A percentile compares a stretch with the other conserved stretches of the same genome.
These are phyloP conservation scores for Lichenothelia convexa DNA, from an alignment of 495 filamentous ascomycete species.

Conservation along the genomic window DNA sequence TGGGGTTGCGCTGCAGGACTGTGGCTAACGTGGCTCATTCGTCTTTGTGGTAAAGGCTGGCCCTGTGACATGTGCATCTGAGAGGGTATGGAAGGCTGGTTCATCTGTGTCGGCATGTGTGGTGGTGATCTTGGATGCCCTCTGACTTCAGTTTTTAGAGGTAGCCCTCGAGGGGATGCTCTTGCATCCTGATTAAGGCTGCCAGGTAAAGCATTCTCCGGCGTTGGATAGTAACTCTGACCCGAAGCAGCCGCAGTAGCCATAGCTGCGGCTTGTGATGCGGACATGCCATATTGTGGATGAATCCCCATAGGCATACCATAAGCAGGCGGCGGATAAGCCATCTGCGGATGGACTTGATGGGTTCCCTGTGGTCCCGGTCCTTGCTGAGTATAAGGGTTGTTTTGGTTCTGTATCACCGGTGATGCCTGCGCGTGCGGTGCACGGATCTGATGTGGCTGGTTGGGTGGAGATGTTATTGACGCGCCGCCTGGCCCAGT, in stretches of 20 bases:
- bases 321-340: conserved; percentile 36
- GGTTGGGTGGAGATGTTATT: conserved; percentile 1
- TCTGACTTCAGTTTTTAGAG: conserved; percentile 34
- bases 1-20: conserved; percentile 42
- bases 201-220: conserved; percentile 32
- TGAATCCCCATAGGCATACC: conserved; percentile 40
- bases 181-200: conserved; percentile 24
- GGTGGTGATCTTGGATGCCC: conserved; percentile 39
- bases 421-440: background rate
- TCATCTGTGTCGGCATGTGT: conserved; percentile 30
- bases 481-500: background rate
- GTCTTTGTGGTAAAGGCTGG: conserved; percentile 24
- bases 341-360: conserved; percentile 21
- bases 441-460: background rate
- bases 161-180: conserved; percentile 37
- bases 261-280: conserved; percentile 48
- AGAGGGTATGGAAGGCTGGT: conserved; percentile 12
- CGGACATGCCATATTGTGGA: conserved; percentile 34
- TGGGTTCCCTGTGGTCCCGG: background rate
- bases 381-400: background rate
- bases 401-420: background rate
- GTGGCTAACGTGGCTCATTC: conserved; percentile 42
- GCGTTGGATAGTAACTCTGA: conserved; percentile 34
- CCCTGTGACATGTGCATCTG: conserved; percentile 17
- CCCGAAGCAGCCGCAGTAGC: conserved; percentile 53